Evolutionary conservation across 768 basidiomycete genomes (phyloP).

Genomic region (Mycena alexandri): DNA sequence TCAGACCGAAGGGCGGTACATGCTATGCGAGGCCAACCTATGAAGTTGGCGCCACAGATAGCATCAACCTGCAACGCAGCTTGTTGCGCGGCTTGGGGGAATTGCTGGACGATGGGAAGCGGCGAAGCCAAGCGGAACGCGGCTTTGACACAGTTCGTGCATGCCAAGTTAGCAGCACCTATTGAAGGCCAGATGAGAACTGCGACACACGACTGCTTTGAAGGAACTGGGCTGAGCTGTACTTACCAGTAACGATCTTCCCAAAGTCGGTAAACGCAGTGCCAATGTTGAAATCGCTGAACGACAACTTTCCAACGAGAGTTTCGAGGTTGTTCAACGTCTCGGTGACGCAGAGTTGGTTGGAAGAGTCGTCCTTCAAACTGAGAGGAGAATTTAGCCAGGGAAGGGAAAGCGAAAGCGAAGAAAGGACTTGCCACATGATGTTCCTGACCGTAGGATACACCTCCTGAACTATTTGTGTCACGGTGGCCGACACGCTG

Average conservation of each 20-base stretch:
- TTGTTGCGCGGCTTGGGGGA: conserved; percentile 43
- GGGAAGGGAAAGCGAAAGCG: conserved; percentile 18
- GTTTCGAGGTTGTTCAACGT: conserved; percentile 60
- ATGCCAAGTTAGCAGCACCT: conserved; percentile 51
- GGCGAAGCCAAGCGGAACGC: conserved; percentile 51
- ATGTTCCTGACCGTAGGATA: conserved; percentile 65
- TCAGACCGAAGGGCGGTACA: not conserved
- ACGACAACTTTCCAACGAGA: conserved; percentile 47
- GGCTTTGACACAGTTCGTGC: conserved; percentile 63
- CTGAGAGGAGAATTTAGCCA: not conserved
- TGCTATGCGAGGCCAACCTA: conserved; percentile 43
- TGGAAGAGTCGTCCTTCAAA: conserved; percentile 44
- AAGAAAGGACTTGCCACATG: conserved; percentile 70
- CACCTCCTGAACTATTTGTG: conserved; percentile 51
- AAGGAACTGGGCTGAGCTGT: no score
- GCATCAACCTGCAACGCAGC: conserved; percentile 44
- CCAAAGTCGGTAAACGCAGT: conserved; percentile 40
- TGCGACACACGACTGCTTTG: no score
- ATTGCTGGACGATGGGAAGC: conserved; percentile 28
- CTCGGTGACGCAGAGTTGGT: conserved; percentile 66
- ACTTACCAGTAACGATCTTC: conserved; percentile 41
- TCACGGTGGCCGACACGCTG: conserved; percentile 36
- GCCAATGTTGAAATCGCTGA: conserved; percentile 42
- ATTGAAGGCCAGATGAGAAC: no score
- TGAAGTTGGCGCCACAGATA: conserved; percentile 59